Percentiles rank a stretch among this genome's conserved stretches.
Evolutionary conservation across 345 rosid genomes (phyloP).

Genomic region (Linum usitatissimum): DNA sequence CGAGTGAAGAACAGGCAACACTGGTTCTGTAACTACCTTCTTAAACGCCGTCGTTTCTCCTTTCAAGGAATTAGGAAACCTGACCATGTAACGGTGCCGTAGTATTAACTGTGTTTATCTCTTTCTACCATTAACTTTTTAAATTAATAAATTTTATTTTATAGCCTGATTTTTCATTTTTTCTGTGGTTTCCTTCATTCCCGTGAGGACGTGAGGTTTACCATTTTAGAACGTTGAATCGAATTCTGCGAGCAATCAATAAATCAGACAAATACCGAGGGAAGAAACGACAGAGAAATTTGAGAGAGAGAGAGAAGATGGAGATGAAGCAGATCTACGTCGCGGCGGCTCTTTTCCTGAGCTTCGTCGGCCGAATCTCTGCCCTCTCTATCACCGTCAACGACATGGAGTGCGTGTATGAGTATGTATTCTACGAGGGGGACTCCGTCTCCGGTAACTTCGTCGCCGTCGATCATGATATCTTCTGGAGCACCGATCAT

Average conservation of each 20-base stretch:
- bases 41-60: background rate
- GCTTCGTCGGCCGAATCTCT: conserved; percentile 32
- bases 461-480: conserved; percentile 96
- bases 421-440: conserved; percentile 87
- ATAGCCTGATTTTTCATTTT: background rate
- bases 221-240: background rate
- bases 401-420: conserved; percentile 83
- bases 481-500: conserved; percentile 96
- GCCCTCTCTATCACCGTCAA: conserved; percentile 81
- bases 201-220: background rate
- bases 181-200: background rate
- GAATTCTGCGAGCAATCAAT: background rate
- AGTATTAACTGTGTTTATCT: too few species aligned
- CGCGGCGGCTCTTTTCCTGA: conserved; percentile 24
- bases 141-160: too few species aligned
- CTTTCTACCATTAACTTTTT: background rate
- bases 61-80: too few species aligned
- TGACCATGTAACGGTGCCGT: background rate
- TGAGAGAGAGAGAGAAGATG: conserved; percentile 27
- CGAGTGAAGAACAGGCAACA: too few species aligned
- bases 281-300: conserved; percentile 4
- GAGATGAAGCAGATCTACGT: conserved; percentile 26
- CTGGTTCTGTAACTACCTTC: too few species aligned
- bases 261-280: conserved; percentile 9
- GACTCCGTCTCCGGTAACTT: conserved; percentile 84